Percentiles rank a stretch among this genome's conserved stretches.
phyloP scores from a whole-genome alignment of 331 rosid species.

The Malus hybrid region DNA sequence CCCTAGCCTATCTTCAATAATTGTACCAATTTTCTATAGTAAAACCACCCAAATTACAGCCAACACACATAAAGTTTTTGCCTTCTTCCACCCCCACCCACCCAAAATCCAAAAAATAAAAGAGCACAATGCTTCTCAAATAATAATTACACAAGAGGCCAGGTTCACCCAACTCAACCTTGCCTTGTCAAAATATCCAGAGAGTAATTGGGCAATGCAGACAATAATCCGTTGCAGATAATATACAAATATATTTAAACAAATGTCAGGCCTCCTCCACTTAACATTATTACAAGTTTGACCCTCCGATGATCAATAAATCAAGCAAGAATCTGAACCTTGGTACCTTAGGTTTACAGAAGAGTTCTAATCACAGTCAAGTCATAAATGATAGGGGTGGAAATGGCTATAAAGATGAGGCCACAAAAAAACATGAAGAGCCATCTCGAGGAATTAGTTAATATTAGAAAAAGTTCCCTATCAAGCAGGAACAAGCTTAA shows the following conservation, averaged over 20 bases:
- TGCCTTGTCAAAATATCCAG: not conserved
- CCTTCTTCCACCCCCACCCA: not conserved
- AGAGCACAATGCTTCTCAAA: not conserved
- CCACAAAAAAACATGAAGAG: not conserved
- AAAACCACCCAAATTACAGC: not conserved
- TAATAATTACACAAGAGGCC: not conserved
- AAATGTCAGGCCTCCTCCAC: not conserved
- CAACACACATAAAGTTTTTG: not conserved
- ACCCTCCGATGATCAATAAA: not conserved
- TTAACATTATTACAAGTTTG: not conserved
- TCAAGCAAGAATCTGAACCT: not conserved
- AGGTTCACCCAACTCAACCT: not conserved
- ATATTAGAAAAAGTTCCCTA: not conserved
- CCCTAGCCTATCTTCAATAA: not conserved
- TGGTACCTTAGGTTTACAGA: not conserved
- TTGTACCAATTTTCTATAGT: not conserved
- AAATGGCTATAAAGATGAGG: not conserved
- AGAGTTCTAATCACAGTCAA: not conserved
- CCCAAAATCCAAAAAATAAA: not conserved
- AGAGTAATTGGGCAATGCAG: not conserved
- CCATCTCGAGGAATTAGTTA: not conserved
- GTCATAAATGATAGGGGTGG: conserved; percentile 22
- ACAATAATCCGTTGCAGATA: not conserved
- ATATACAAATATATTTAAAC: not conserved
- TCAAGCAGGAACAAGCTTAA: not conserved